These are phyloP conservation scores for Alternaria ventricosa DNA, from an alignment of 2,329 filamentous ascomycete species.

Conservation along the genomic window DNA sequence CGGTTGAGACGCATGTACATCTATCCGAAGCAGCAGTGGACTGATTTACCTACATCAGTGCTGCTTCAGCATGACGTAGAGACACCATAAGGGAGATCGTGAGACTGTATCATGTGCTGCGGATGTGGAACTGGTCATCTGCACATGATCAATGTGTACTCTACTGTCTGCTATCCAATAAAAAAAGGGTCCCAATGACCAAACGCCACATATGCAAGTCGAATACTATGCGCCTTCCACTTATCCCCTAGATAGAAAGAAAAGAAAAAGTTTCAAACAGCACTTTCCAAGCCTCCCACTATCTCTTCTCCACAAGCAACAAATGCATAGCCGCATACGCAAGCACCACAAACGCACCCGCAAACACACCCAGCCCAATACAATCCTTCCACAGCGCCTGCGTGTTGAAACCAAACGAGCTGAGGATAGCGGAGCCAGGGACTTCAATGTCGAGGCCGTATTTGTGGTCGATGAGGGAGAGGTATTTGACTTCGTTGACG, in stretches of 20 bases:
- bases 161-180: background rate
- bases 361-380: slow-evolving; percentile 80
- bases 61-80: background rate
- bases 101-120: background rate
- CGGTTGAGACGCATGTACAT: background rate
- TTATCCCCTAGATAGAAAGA: background rate
- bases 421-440: slow-evolving; percentile 90
- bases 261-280: background rate
- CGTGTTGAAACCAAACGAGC: slow-evolving; percentile 93
- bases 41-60: background rate
- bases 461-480: slow-evolving; percentile 91
- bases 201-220: background rate
- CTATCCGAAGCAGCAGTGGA: background rate
- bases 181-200: background rate
- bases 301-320: slow-evolving; percentile 87
- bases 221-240: background rate
- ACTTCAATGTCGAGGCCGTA: slow-evolving; percentile 97
- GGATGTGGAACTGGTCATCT: background rate
- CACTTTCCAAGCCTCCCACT: slow-evolving; percentile 20
- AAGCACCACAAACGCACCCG: slow-evolving; percentile 80
- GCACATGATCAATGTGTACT: background rate
- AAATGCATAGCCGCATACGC: slow-evolving; percentile 95
- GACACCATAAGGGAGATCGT: background rate
- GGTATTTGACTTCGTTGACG: slow-evolving; percentile 92
- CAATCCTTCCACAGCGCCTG: slow-evolving; percentile 85